Base-by-base conservation (phyloP, 495 filamentous ascomycete species). In the Daldinia loculata region DNA sequence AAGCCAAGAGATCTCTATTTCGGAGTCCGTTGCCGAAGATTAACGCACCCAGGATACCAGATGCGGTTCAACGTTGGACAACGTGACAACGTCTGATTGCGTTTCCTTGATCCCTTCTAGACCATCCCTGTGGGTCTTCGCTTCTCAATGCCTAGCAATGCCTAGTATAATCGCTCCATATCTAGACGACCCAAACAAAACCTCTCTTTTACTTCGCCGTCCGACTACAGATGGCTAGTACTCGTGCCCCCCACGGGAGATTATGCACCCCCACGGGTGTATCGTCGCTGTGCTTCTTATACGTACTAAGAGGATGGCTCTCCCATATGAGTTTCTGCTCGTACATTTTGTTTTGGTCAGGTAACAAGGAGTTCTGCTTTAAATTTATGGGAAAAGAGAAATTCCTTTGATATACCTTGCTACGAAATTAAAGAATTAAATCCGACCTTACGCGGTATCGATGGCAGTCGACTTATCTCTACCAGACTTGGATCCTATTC, bases 401-500 rank as follows among this genome's bases (percentile, higher is more conserved):
- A 12, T 24, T 58, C 12, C 6, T 22, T 36, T 24, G 8, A 56
- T 41, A 34, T 39, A 27, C 24, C 3, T 52, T 41, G 4, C 27
- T 45, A 34, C 43, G 4, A 17, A 50, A 56, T 22, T 41, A 17
- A 14, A 48, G 0, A 38, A 19, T 17, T 36, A 12, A 66, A 22
- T 12, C 17, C 0, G 22, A 15, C 26, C 17, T 19, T 45, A 48
- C 30, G 32, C n/a, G 14, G 29, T n/a, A 59, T 38, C 51, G 29
- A 74, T 74, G 71, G 66, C 71, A n/a, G 62, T 70, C 55, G 66
- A 70, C 30, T 70, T 65, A 50, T 74, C 71, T 41, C 34, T 61
- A 50, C 59, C 59, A 58, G 66, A 50, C 39, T 56, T 74, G 7
- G 78, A 78, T 22, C 79, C 80, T 30, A 81, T 82, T 38, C 89